These are phyloP conservation scores for Lachnellula arida DNA, from an alignment of 2,329 filamentous ascomycete species.

Conservation along the genomic window DNA sequence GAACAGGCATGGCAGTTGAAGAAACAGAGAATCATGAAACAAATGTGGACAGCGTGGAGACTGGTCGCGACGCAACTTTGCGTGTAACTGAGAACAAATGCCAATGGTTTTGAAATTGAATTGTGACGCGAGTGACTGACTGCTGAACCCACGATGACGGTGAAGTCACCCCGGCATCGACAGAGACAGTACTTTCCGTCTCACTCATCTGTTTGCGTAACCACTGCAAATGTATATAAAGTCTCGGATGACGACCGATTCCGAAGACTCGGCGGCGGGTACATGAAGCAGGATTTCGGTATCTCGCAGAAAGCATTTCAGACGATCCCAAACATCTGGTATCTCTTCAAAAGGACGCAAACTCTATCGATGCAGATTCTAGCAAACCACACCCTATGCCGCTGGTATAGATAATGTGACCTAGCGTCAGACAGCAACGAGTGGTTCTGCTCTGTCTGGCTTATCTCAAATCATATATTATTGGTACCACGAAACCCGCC, in stretches of 20 bases:
- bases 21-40: conserved; percentile 1
- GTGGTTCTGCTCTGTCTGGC: conserved; percentile 9
- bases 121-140: background rate
- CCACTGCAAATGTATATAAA: conserved; percentile 6
- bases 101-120: background rate
- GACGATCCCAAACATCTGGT: background rate
- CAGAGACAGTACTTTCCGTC: background rate
- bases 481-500: conserved; percentile 16
- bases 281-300: conserved; percentile 17
- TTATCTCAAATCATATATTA: conserved; percentile 18
- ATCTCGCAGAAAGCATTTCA: conserved; percentile 10
- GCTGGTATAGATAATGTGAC: conserved; percentile 18
- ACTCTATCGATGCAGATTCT: background rate
- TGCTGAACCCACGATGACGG: background rate
- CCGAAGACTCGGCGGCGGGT: conserved; percentile 20
- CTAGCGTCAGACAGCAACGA: conserved; percentile 19
- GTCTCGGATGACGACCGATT: conserved; percentile 17
- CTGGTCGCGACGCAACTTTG: conserved; percentile 21
- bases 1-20: conserved; percentile 22
- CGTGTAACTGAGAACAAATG: conserved; percentile 5
- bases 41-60: background rate
- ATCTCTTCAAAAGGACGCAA: background rate
- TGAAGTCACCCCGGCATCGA: background rate
- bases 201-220: conserved; percentile 18
- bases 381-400: conserved; percentile 9